Base-by-base conservation (phyloP, 345 rosid genomes). In the thale cress (Arabidopsis thaliana) region DNA sequence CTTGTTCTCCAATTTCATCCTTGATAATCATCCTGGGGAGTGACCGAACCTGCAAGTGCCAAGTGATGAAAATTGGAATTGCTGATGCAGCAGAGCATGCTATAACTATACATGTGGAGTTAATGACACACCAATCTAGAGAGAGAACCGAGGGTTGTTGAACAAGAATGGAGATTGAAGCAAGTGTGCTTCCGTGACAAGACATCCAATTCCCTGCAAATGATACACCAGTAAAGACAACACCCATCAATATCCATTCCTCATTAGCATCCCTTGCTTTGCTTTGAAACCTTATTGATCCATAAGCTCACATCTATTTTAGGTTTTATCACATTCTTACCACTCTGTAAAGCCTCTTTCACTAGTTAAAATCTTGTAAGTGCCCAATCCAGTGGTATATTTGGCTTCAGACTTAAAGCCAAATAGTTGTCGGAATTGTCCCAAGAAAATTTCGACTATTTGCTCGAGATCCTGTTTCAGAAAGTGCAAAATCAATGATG, bases 1-100 rank as follows among this genome's bases (percentile, higher is more conserved):
- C 98, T 91, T 89, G 94, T 85, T 93, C 94, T 84, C 98, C 97
- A 40, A 95, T 95, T 79, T 92, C 95, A 70, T 94, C 97, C 85
- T 67, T 87, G 71, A 91, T 94, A 66, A 94, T 94, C 97, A 94
- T 94, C 89, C 98, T 86, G 36, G 96, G 97, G 72, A 95, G 84
- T 50, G 99, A 92, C 72, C 89, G 96, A 77, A 95, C 99, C 97
- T 95, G 93, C 78, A 77, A 37, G 12, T 44, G 73, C 45, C 80
- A 74, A 32, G 55, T 71, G 69, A 65, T 78, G 71, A 70, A 50
- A 48, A 8, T 58, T 64, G 40, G 24, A 69, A 44, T 8, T 68
- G 4, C 25, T 8, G 23, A 51, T 40, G 61, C 56, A 59, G 60
- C 30, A 1, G 10, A 33, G 30, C 2, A 1, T 20, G 64, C 57